phyloP scores from a whole-genome alignment of 768 basidiomycete genomes.

The Candolleomyces efflorescens region DNA sequence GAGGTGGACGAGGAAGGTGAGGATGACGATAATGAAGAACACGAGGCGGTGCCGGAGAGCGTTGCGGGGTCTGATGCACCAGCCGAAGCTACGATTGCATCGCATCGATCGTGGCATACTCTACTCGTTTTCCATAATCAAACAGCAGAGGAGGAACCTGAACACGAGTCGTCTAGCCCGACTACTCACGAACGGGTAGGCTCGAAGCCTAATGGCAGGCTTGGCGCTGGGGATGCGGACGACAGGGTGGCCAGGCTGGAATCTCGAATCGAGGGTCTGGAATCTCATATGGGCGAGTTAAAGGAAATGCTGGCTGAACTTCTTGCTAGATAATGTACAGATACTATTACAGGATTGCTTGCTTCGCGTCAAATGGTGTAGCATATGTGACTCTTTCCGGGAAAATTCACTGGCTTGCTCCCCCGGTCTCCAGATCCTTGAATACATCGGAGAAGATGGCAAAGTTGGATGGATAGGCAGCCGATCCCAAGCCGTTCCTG shows the following conservation, averaged over 20 bases:
- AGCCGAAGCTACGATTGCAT: too few species aligned
- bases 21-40: background rate
- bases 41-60: background rate
- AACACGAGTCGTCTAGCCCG: background rate
- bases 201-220: background rate
- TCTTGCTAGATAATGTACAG: background rate
- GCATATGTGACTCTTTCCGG: too few species aligned
- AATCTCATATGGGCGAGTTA: background rate
- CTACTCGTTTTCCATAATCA: background rate
- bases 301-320: background rate
- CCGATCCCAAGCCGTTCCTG: constrained; percentile 6
- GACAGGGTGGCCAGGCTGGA: background rate
- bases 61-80: too few species aligned
- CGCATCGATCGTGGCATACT: constrained; percentile 2
- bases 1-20: background rate
- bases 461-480: constrained; percentile 27
- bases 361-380: too few species aligned
- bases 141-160: background rate
- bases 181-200: background rate
- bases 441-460: constrained; percentile 32
- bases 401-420: background rate
- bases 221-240: background rate
- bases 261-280: background rate
- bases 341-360: too few species aligned
- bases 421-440: constrained; percentile 2